phyloP scores from a whole-genome alignment of 2,329 filamentous ascomycete genomes.

The Catunica adiposa region DNA sequence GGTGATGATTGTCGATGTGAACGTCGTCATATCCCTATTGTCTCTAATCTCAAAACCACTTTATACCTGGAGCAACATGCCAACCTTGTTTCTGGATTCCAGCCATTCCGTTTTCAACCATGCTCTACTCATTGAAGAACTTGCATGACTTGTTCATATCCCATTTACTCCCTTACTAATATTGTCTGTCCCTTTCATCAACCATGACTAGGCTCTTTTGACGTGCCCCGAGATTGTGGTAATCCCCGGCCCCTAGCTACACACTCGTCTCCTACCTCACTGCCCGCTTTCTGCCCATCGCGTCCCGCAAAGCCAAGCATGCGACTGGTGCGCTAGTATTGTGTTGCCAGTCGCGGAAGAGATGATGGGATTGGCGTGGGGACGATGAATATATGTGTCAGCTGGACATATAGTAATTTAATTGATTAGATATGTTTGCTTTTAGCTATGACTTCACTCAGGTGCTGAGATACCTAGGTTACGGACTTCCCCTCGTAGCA shows the following conservation, averaged over 20 bases:
- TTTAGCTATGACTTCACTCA: not conserved
- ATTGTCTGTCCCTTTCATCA: not conserved
- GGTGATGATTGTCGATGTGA: no score
- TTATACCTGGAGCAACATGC: no score
- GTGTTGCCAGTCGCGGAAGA: not conserved
- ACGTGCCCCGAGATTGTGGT: constrained; percentile 11
- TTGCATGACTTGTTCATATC: not conserved
- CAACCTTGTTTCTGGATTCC: no score
- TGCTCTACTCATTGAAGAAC: not conserved
- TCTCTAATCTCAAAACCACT: no score
- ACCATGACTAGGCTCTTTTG: not conserved
- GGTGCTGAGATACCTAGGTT: not conserved
- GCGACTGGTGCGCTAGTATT: not conserved
- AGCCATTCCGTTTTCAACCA: no score
- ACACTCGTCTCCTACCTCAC: not conserved
- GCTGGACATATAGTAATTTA: no score
- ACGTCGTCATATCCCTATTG: no score
- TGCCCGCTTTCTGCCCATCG: not conserved
- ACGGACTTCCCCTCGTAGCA: not conserved
- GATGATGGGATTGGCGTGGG: no score
- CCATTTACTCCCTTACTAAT: not conserved
- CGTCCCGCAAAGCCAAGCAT: not conserved
- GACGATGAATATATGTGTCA: no score
- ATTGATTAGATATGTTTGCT: not conserved
- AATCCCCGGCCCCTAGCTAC: constrained; percentile 4